Base-by-base conservation (phyloP, 1,284 basidiomycete species). In the Lignosus rhinocerotis region DNA sequence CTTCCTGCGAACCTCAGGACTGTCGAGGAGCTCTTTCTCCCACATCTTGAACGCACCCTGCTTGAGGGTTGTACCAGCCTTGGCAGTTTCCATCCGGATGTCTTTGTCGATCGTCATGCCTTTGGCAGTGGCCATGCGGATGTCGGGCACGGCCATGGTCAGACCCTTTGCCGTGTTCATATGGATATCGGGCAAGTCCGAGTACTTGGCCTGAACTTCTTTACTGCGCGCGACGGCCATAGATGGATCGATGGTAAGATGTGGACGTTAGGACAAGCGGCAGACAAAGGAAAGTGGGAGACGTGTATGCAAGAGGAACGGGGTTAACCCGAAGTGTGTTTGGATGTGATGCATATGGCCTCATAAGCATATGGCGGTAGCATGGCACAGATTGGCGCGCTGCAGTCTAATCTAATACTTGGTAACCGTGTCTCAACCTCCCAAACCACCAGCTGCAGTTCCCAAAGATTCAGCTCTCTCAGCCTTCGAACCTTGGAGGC, bases 1-100 rank as follows among this genome's bases (percentile, higher is more conserved):
- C 74, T 97, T 97, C 55, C 95, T 84, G 72, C 86, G 92, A 55
- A 97, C 89, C 72, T 98, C 96, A 14, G 87, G 73, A 61, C 85
- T 93, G 33, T 91, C 87, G 46, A 96, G 70, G 36, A 96, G 77
- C 67, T 93, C 89, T 59, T 83, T 84, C 78, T 96, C 95, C 92
- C 92, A 96, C 54, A 86, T 74, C 71, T 88, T 82, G 55, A 91
- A 80, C 3, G 78, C 82, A 3, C 75, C 75, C 42, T 78, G 76
- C 63, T 81, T 84, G 48, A 85, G 55, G 1, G 86, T 87, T 0
- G 81, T 78, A 25, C 77, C 80, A 7, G 77, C 73, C 44, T 77
- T 82, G 41, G 85, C 81, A 7, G 87, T 88, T 39, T 87, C 80
- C 88, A 91, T 91, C 59, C 74, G 75, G 66, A 90, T 79, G 70